Evolutionary conservation across 108 stramenopile genomes (phyloP).

Genomic region (Cyclotella atomus): DNA sequence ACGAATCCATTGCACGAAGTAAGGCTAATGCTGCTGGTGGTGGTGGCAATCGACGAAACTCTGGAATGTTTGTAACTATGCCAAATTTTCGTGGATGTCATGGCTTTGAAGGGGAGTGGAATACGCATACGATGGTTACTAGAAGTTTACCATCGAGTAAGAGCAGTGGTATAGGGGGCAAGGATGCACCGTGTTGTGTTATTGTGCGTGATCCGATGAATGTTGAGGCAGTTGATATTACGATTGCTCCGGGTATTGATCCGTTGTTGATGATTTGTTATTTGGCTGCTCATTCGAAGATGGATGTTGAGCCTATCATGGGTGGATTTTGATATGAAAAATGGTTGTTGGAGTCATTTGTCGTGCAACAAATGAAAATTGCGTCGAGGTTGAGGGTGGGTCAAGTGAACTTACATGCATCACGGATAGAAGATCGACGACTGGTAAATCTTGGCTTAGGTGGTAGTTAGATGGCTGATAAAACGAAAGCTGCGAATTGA

Average conservation of each 20-base stretch:
- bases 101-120: slow-evolving; percentile 30
- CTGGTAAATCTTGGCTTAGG: no score
- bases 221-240: slow-evolving; percentile 39
- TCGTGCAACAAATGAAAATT: no score
- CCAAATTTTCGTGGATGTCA: slow-evolving; percentile 34
- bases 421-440: no score
- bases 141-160: slow-evolving; percentile 3
- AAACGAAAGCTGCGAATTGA: no score
- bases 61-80: slow-evolving; percentile 20
- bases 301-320: slow-evolving; percentile 53
- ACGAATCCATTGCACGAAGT: background rate
- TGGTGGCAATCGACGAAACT: background rate
- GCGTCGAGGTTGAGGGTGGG: no score
- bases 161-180: no score
- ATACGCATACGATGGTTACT: slow-evolving; percentile 43
- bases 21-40: background rate
- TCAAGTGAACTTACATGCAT: no score
- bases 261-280: slow-evolving; percentile 52
- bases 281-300: slow-evolving; percentile 40
- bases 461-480: no score
- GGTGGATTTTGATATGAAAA: slow-evolving; percentile 37
- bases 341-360: no score
- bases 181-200: slow-evolving; percentile 46
- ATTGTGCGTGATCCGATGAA: slow-evolving; percentile 35
- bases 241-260: slow-evolving; percentile 57